phyloP scores from a whole-genome alignment of 2,329 filamentous ascomycete genomes.

The Lecanoromycetidae sp. region DNA sequence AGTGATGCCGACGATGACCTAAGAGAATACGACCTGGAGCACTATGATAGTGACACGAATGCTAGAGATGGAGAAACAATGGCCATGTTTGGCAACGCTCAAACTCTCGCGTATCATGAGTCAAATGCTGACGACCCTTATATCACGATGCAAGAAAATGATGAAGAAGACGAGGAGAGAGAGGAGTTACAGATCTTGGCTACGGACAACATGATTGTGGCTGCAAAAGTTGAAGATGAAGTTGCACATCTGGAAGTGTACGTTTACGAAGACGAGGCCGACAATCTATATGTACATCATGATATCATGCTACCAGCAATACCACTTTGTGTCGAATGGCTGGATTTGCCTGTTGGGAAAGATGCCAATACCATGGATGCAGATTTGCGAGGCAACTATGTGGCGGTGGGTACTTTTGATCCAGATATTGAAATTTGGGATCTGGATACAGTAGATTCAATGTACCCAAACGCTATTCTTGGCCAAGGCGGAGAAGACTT shows the following conservation, averaged over 20 bases:
- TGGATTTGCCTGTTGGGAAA: conserved; percentile 81
- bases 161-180: conserved; percentile 75
- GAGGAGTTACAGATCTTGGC: conserved; percentile 88
- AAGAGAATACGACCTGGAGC: conserved; percentile 89
- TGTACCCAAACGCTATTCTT: conserved; percentile 95
- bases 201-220: conserved; percentile 83
- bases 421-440: conserved; percentile 99
- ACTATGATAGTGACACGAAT: conserved; percentile 78
- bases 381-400: conserved; percentile 70
- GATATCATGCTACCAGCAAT: conserved; percentile 98
- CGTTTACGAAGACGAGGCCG: conserved; percentile 87
- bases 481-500: conserved; percentile 53
- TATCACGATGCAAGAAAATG: conserved; percentile 64
- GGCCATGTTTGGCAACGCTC: conserved; percentile 91
- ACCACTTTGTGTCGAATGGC: conserved; percentile 88
- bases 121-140: conserved; percentile 94
- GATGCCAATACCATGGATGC: conserved; percentile 39
- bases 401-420: conserved; percentile 92
- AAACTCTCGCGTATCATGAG: conserved; percentile 84
- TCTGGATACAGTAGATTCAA: conserved; percentile 86
- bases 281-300: conserved; percentile 98
- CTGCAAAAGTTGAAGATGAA: conserved; percentile 92
- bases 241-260: conserved; percentile 94
- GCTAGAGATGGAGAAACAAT: conserved; percentile 58
- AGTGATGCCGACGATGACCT: conserved; percentile 68